phyloP scores from a whole-genome alignment of 768 basidiomycete species.

The Phylloporus arenicola region DNA sequence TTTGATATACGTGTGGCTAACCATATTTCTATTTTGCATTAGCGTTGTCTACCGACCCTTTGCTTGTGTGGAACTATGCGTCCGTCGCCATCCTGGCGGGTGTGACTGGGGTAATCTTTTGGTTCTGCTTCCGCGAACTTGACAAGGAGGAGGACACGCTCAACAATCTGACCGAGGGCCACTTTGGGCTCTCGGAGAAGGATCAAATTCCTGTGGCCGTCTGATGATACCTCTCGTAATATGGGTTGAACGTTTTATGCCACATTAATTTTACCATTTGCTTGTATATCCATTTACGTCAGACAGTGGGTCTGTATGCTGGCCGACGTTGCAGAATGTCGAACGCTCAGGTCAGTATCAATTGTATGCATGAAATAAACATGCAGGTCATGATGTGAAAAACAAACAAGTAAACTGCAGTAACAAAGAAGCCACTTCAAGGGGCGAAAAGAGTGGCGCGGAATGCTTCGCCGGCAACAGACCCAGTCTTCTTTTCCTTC shows the following conservation, averaged over 20 bases:
- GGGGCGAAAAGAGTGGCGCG: conserved; percentile 79
- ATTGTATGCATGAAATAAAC: conserved; percentile 15
- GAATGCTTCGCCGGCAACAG: conserved; percentile 77
- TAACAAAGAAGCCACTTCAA: conserved; percentile 36
- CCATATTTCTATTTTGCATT: neutral
- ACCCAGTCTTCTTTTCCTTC: conserved; percentile 59
- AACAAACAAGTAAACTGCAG: neutral
- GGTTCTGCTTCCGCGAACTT: conserved; percentile 47
- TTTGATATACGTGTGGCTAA: conserved; percentile 2
- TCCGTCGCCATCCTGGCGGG: conserved; percentile 52
- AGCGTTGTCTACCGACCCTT: conserved; percentile 65
- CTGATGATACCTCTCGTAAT: neutral
- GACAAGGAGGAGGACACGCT: conserved; percentile 60
- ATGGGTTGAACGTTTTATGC: neutral
- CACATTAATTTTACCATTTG: neutral
- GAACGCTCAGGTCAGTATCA: neutral
- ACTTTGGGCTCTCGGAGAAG: conserved; percentile 19
- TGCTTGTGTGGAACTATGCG: conserved; percentile 73
- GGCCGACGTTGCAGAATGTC: neutral
- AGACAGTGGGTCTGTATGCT: neutral
- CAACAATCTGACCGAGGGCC: conserved; percentile 46
- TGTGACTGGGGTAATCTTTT: conserved; percentile 50
- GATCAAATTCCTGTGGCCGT: neutral
- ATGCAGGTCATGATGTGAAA: conserved; percentile 7
- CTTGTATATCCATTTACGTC: neutral